Percentiles rank a stretch among this genome's conserved stretches.
Evolutionary conservation across 2,329 filamentous ascomycete genomes (phyloP).

Genomic region (Aspergillus hortae): DNA sequence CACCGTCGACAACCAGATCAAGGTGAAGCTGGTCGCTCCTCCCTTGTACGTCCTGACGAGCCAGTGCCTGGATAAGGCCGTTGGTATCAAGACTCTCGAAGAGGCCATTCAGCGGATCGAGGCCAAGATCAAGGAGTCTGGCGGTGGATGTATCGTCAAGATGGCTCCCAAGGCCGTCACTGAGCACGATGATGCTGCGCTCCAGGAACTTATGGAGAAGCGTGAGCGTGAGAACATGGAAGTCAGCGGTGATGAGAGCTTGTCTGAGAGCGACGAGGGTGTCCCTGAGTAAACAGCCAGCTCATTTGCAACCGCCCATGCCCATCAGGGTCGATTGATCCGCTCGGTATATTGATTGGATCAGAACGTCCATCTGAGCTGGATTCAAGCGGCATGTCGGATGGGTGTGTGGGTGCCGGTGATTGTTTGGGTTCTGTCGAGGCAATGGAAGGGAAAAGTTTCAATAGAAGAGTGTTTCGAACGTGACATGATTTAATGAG

Average conservation of each 20-base stretch:
- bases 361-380: not conserved
- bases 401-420: not conserved
- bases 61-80: conserved; percentile 88
- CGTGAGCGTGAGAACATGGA: conserved; percentile 96
- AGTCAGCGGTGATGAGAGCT: conserved; percentile 94
- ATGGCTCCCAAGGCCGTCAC: conserved; percentile 99
- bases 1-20: conserved; percentile 89
- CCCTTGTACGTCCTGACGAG: conserved; percentile 95
- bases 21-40: conserved; percentile 96
- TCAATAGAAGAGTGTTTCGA: conserved; percentile 21
- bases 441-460: conserved; percentile 16
- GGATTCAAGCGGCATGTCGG: conserved; percentile 1
- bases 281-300: conserved; percentile 49
- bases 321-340: not conserved
- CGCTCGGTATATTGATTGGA: not conserved
- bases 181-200: conserved; percentile 94
- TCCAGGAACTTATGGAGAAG: conserved; percentile 99
- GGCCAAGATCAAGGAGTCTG: conserved; percentile 70
- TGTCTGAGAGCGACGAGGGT: conserved; percentile 92
- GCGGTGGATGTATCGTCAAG: conserved; percentile 82
- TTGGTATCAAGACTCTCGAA: conserved; percentile 79
- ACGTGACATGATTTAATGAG: conserved; percentile 25
- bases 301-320: not conserved
- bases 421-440: not conserved
- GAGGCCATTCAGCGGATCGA: conserved; percentile 86